phyloP scores from a whole-genome alignment of 345 rosid genomes.

The Melaleuca alternifolia region DNA sequence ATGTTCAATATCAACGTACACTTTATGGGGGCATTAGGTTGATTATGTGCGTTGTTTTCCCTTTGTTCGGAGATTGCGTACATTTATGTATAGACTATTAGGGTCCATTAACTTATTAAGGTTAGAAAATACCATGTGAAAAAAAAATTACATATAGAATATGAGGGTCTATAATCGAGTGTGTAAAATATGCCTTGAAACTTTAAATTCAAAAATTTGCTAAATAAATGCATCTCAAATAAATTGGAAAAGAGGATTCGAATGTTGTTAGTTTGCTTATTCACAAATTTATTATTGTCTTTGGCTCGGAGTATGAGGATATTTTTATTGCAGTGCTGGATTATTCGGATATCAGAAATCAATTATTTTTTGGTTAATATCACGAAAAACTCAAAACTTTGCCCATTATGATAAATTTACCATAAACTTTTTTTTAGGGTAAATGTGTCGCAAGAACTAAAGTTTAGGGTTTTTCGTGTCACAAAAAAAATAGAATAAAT shows the following conservation, averaged over 20 bases:
- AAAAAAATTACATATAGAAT: no score
- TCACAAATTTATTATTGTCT: background rate
- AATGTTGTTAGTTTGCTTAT: background rate
- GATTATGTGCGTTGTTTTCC: background rate
- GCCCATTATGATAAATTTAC: no score
- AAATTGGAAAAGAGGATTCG: background rate
- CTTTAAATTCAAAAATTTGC: background rate
- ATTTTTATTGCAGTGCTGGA: rapidly evolving
- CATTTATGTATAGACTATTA: background rate
- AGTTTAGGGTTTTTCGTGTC: no score
- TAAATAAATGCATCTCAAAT: background rate
- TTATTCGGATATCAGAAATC: no score
- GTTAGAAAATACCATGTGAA: background rate
- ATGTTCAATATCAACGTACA: no score
- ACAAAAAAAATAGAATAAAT: no score
- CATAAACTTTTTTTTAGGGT: no score
- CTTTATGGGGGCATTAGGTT: no score
- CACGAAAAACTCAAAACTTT: no score
- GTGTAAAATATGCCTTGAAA: background rate
- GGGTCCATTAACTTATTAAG: rapidly evolving
- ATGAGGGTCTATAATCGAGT: background rate
- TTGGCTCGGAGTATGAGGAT: rapidly evolving
- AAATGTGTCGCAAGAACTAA: no score
- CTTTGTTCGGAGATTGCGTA: background rate
- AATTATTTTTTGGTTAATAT: no score